Base-by-base conservation (phyloP, 2,329 filamentous ascomycete genomes). In the Nemania serpens region DNA sequence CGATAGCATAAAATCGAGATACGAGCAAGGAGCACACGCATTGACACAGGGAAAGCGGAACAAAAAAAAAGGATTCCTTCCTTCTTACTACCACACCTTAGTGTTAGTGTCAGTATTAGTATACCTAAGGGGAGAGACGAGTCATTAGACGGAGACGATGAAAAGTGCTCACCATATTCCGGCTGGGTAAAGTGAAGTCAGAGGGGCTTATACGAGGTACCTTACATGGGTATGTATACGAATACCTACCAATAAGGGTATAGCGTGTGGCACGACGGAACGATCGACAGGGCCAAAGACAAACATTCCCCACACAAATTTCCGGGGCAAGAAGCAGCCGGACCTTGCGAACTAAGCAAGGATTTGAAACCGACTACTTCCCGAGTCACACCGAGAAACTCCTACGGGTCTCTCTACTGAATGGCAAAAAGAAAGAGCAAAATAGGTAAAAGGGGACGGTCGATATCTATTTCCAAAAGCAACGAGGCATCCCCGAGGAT, bases 261-360 rank as follows among this genome's bases (percentile, higher is more conserved):
- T 17, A 12, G 25, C 15, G 36, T 17, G 33, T 43, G 36, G 53
- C 12, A 52, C 55, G 7, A 59, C 46, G 57, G 17, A 20, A 41
- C 25, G 61, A 63, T 63, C 61, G 61, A 53, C 57, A 63, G 61
- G 61, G 57, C 4, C 25, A 29, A 56, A 51, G 2, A 55, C 11
- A 45, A 56, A 13, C 29, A 41, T 34, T 17, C 20, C 22, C 61
- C 61, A 57, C 57, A n/a, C 37, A 10, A 43, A 54, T 46, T 51
- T 62, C 52, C 37, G 57, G 61, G 57, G 42, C 25, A 51, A 62
- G 25, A 29, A 7, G 25, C 4, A 3, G 25, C 25, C 25, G 25
- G 25, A 29, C 25, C 3, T n/a, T 29, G 25, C 7, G 25, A 29
- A 20, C 54, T 41, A 36, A 34, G 10, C 60, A n/a, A n/a, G 61